A percentile compares a stretch with the other conserved stretches of the same genome.
phyloP scores from a whole-genome alignment of 2,329 filamentous ascomycete species.

The Cryphonectria naterciae region DNA sequence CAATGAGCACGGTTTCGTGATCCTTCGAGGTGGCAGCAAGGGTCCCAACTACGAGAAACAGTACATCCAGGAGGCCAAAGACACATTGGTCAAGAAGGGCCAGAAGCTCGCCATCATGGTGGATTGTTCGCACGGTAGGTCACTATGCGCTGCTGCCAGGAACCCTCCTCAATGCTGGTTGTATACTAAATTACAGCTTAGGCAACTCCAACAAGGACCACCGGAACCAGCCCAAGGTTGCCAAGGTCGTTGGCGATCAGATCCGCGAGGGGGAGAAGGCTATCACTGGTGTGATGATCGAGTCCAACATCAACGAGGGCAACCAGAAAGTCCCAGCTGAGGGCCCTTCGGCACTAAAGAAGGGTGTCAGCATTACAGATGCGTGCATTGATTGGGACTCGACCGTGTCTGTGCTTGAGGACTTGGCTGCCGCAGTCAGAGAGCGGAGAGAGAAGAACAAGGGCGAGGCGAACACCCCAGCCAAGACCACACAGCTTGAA shows the following conservation, averaged over 20 bases:
- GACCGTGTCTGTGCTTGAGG: slow-evolving; percentile 80
- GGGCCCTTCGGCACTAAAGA: slow-evolving; percentile 77
- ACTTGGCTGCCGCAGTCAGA: slow-evolving; percentile 82
- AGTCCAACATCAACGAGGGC: slow-evolving; percentile 93
- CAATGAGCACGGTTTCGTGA: slow-evolving; percentile 97
- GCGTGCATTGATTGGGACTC: slow-evolving; percentile 94
- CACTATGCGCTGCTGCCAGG: not conserved
- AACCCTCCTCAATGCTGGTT: not conserved
- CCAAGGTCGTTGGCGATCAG: slow-evolving; percentile 80
- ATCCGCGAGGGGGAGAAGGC: slow-evolving; percentile 82
- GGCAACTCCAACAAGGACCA: slow-evolving; percentile 98
- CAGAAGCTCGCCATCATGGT: slow-evolving; percentile 93
- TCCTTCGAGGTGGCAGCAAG: slow-evolving; percentile 86
- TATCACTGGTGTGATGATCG: slow-evolving; percentile 97
- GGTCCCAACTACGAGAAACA: slow-evolving; percentile 93
- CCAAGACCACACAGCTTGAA: slow-evolving; percentile 53
- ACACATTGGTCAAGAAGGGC: slow-evolving; percentile 78
- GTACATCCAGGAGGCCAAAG: slow-evolving; percentile 78
- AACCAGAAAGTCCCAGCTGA: slow-evolving; percentile 87
- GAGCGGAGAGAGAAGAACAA: slow-evolving; percentile 65
- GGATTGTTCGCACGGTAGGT: slow-evolving; percentile 91
- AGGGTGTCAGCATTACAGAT: slow-evolving; percentile 93
- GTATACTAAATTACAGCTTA: slow-evolving; percentile 40
- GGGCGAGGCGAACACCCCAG: slow-evolving; percentile 39
- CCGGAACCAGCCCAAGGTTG: slow-evolving; percentile 94